Evolutionary conservation across 2,329 filamentous ascomycete species (phyloP).

Genomic region (Elsinoe arachidis): DNA sequence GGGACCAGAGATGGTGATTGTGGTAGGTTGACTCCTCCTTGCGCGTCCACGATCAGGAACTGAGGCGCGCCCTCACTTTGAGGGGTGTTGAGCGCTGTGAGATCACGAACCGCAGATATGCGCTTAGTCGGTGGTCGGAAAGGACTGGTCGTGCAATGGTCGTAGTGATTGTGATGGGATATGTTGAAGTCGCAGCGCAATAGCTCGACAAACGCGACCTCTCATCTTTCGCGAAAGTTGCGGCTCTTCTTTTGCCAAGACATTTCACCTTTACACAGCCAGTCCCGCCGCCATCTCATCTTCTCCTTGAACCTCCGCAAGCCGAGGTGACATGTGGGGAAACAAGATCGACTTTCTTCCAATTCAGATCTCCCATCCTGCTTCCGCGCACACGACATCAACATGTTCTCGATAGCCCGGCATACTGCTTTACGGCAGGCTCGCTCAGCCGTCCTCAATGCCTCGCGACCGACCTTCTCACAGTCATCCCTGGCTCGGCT

Average conservation of each 20-base stretch:
- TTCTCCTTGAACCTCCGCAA: conserved; percentile 11
- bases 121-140: not conserved
- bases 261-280: not conserved
- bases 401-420: conserved; percentile 18
- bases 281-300: not conserved
- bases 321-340: conserved; percentile 11
- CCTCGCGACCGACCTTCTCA: conserved; percentile 30
- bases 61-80: no score
- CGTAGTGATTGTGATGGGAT: not conserved
- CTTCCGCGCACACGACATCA: conserved; percentile 8
- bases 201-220: conserved; percentile 3
- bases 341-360: conserved; percentile 3
- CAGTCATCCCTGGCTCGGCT: conserved; percentile 55
- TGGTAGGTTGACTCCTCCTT: not conserved
- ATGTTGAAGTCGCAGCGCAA: not conserved
- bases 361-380: not conserved
- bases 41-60: not conserved
- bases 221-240: conserved; percentile 10
- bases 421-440: conserved; percentile 18
- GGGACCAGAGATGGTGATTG: not conserved
- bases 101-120: not conserved
- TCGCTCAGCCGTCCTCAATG: conserved; percentile 23
- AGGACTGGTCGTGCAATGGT: no score
- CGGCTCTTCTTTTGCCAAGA: conserved; percentile 9
- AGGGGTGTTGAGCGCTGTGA: no score